Base-by-base conservation (phyloP, 352 stramenopile genomes). In the Hyaloperonospora brassicae region DNA sequence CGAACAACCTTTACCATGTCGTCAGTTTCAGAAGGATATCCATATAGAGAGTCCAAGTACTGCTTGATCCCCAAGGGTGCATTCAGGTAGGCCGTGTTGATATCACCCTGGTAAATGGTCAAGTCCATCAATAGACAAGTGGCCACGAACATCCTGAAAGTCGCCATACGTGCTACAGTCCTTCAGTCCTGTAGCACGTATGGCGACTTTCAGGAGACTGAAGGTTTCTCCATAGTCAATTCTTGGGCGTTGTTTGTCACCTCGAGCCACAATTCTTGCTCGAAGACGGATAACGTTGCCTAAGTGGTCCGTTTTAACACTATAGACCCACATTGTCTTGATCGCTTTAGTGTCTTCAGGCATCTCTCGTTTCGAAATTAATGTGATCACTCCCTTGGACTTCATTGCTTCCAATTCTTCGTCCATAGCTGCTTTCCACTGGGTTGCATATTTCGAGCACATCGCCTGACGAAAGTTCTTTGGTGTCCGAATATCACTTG, bases 201-300 rank as follows among this genome's bases (percentile, higher is more conserved):
- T n/a, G n/a, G n/a, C n/a, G n/a, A n/a, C n/a, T n/a, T n/a, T n/a
- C n/a, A n/a, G n/a, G n/a, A n/a, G 44, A n/a, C 17, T 34, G 21
- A 53, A 57, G 1, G 55, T 62, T 14, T 62, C 49, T 11, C 14
- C 13, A n/a, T 42, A 62, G 22, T 62, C 55, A 41, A 62, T 54
- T 17, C 55, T 43, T 23, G 36, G 48, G 2, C 49, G 25, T 30
- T 63, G 44, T 23, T 56, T 50, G 42, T 56, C 42, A 5, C 27
- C 17, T 17, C 30, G 41, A 1, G 12, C 48, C 4, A 54, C 38
- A 21, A 59, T 14, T 25, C 24, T 8, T 7, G 30, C 38, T 39
- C 53, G 49, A 17, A 54, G 24, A n/a, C n/a, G n/a, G n/a, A n/a
- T n/a, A n/a, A n/a, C n/a, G n/a, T n/a, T n/a, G n/a, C n/a, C n/a